Conservation (phyloP, 768 basidiomycete species). For the Dendrothele bispora region DNA sequence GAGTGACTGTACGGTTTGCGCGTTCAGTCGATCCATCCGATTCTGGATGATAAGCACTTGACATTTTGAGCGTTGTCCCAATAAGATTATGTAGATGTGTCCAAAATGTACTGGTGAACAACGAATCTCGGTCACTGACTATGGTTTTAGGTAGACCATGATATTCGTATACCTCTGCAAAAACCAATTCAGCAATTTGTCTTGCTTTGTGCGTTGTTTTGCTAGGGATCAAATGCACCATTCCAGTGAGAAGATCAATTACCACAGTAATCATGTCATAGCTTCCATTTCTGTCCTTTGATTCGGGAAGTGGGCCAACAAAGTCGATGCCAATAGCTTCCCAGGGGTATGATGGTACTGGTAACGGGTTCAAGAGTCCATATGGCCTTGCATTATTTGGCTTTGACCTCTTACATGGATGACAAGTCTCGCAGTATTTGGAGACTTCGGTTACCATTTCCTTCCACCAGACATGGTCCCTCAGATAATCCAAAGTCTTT, state of each 20-base stretch:
- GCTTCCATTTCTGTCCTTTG: slow-evolving; percentile 10
- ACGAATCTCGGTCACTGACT: slow-evolving; percentile 23
- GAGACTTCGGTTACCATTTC: slow-evolving; percentile 21
- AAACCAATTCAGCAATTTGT: slow-evolving; percentile 30
- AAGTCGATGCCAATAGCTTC: slow-evolving; percentile 18
- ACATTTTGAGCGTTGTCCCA: slow-evolving; percentile 12
- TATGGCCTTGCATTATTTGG: slow-evolving; percentile 7
- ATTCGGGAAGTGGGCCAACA: slow-evolving; percentile 16
- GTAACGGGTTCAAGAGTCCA: slow-evolving; percentile 3
- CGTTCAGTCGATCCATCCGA: slow-evolving; percentile 5
- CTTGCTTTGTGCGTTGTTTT: slow-evolving; percentile 19
- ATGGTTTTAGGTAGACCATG: slow-evolving; percentile 25
- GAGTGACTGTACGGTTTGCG: slow-evolving; percentile 21
- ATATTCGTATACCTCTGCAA: slow-evolving; percentile 24
- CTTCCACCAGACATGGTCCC: slow-evolving; percentile 14
- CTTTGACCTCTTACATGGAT: slow-evolving; percentile 8
- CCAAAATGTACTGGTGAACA: slow-evolving; percentile 29
- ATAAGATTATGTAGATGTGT: slow-evolving; percentile 10
- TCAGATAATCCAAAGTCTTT: slow-evolving; percentile 28
- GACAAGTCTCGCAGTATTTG: slow-evolving; percentile 24
- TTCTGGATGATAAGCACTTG: slow-evolving; percentile 8
- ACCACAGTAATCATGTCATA: slow-evolving; percentile 23
- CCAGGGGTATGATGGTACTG: slow-evolving; percentile 10
- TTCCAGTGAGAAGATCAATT: slow-evolving; percentile 19
- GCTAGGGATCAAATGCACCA: slow-evolving; percentile 24